phyloP scores from a whole-genome alignment of 2,329 filamentous ascomycete species.

The Cercospora zeae-maydis region DNA sequence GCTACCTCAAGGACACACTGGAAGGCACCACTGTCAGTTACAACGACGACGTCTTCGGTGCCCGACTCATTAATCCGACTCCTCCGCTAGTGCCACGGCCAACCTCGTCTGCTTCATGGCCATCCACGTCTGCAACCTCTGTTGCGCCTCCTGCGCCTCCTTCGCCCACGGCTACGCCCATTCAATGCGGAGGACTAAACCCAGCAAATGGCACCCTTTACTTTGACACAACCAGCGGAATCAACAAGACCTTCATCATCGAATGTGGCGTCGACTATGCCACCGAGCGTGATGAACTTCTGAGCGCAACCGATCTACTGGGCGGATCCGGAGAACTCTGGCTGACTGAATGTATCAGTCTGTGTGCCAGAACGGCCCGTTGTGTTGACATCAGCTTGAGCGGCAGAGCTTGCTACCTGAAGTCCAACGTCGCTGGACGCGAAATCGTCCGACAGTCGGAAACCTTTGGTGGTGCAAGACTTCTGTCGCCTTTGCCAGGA shows the following conservation, averaged over 20 bases:
- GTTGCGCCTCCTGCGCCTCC: neutral
- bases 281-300: neutral
- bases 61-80: neutral
- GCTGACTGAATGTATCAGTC: conserved; percentile 27
- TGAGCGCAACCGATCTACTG: neutral
- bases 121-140: conserved; percentile 16
- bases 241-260: conserved; percentile 26
- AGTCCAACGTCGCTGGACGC: neutral
- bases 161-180: neutral
- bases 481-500: neutral
- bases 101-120: neutral
- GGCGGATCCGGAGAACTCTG: conserved; percentile 11
- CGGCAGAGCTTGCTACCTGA: conserved; percentile 16
- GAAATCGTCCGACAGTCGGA: neutral
- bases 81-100: neutral
- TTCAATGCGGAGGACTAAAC: conserved; percentile 19
- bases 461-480: neutral
- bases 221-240: conserved; percentile 22
- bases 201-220: conserved; percentile 23
- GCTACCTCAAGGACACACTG: conserved; percentile 8
- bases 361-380: conserved; percentile 22
- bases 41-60: neutral
- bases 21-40: neutral
- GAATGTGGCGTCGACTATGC: conserved; percentile 34
- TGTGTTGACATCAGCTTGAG: conserved; percentile 29